Conservation (phyloP, 1,139 yeast species). For the Pichia sp. region DNA sequence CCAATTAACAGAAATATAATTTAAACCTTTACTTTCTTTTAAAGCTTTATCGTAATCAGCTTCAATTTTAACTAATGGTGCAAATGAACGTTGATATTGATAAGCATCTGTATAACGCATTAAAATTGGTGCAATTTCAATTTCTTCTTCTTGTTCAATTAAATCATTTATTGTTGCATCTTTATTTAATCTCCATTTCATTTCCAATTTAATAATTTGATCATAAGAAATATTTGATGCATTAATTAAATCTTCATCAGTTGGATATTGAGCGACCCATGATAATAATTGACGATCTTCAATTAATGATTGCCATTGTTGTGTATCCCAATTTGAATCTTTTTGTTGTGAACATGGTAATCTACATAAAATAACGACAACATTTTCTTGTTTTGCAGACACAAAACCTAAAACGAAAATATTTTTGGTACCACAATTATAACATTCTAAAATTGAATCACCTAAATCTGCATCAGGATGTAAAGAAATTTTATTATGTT, state of each 20-base stretch:
- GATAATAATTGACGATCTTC: slow-evolving; percentile 71
- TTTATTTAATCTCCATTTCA: slow-evolving; percentile 65
- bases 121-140: slow-evolving; percentile 62
- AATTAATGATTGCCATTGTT: slow-evolving; percentile 82
- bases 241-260: slow-evolving; percentile 54
- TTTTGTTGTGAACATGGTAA: slow-evolving; percentile 81
- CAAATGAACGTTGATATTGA: slow-evolving; percentile 81
- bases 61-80: slow-evolving; percentile 76
- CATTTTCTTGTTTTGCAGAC: slow-evolving; percentile 80
- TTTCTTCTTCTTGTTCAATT: slow-evolving; percentile 46
- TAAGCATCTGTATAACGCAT: slow-evolving; percentile 78
- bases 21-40: slow-evolving; percentile 75
- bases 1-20: slow-evolving; percentile 73
- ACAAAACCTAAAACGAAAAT: slow-evolving; percentile 83
- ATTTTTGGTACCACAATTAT: slow-evolving; percentile 80
- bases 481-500: slow-evolving; percentile 67
- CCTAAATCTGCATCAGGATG: slow-evolving; percentile 83
- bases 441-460: slow-evolving; percentile 80
- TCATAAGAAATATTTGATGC: slow-evolving; percentile 53
- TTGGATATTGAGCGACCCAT: slow-evolving; percentile 74
- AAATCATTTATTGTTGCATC: slow-evolving; percentile 61
- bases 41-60: slow-evolving; percentile 71
- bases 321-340: slow-evolving; percentile 79
- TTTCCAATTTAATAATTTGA: slow-evolving; percentile 70
- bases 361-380: slow-evolving; percentile 82